phyloP scores from a whole-genome alignment of 805 yeast species.

The Ogataea ramenticola region DNA sequence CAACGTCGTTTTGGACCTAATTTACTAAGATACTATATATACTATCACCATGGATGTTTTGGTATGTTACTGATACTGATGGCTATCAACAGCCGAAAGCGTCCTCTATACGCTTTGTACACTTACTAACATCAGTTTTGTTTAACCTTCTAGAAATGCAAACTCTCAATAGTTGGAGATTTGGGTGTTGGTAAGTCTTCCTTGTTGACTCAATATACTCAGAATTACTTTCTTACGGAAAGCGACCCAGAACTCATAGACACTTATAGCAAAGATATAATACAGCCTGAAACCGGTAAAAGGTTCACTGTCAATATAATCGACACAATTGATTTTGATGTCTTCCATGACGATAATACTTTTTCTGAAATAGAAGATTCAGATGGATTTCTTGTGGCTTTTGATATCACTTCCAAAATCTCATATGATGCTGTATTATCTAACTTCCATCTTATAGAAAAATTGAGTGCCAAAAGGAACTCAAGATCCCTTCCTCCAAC shows the following conservation, averaged over 20 bases:
- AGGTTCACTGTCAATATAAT: slow-evolving; percentile 40
- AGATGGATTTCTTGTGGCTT: slow-evolving; percentile 44
- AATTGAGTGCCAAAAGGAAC: neutral
- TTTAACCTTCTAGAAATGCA: slow-evolving; percentile 10
- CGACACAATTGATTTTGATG: slow-evolving; percentile 88
- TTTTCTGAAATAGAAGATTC: slow-evolving; percentile 20
- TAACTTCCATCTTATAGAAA: slow-evolving; percentile 17
- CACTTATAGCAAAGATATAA: slow-evolving; percentile 11
- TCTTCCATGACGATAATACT: slow-evolving; percentile 23
- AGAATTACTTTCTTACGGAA: slow-evolving; percentile 14
- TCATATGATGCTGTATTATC: slow-evolving; percentile 30
- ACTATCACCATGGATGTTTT: too few relatives aligned
- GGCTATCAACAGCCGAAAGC: too few relatives aligned
- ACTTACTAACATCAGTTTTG: slow-evolving; percentile 5
- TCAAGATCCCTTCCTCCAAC: neutral
- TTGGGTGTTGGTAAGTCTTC: slow-evolving; percentile 26
- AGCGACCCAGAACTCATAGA: slow-evolving; percentile 23
- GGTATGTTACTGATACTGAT: too few relatives aligned
- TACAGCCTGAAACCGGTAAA: slow-evolving; percentile 27
- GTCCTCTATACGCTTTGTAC: too few relatives aligned
- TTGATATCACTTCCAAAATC: slow-evolving; percentile 41
- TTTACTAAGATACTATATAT: too few relatives aligned
- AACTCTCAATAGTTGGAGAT: slow-evolving; percentile 24
- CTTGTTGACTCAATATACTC: slow-evolving; percentile 16
- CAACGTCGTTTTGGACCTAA: too few relatives aligned